Evolutionary conservation across 345 rosid genomes (phyloP).

Genomic region (Punica granatum): DNA sequence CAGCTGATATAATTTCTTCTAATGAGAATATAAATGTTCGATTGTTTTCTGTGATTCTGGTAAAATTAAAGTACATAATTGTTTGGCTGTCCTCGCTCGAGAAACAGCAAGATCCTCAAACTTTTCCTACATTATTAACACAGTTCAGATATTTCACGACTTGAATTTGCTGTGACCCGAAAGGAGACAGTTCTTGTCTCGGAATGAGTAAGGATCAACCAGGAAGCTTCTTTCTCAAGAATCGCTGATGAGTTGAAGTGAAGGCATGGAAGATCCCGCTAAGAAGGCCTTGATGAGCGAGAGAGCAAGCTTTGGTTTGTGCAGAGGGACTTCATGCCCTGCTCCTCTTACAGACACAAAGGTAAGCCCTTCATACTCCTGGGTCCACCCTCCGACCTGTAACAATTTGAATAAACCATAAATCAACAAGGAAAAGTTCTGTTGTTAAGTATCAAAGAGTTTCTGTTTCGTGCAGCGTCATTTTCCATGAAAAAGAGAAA

Average conservation of each 20-base stretch:
- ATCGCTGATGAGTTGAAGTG: constrained; percentile 23
- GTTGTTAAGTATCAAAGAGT: not conserved
- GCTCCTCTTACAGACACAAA: constrained; percentile 90
- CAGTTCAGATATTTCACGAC: not conserved
- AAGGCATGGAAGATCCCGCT: constrained; percentile 53
- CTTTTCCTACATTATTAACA: not conserved
- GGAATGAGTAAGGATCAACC: not conserved
- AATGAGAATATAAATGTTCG: not conserved
- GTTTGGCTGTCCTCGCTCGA: not conserved
- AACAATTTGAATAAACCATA: not conserved
- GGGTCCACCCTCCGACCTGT: constrained; percentile 97
- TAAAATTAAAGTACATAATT: not conserved
- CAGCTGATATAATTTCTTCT: not conserved
- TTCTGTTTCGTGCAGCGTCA: not conserved
- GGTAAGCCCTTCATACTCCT: constrained; percentile 70
- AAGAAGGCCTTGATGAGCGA: constrained; percentile 64
- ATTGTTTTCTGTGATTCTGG: not conserved
- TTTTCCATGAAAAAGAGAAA: not conserved
- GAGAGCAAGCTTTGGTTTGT: constrained; percentile 72
- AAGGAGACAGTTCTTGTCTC: not conserved
- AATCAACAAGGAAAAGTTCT: not conserved
- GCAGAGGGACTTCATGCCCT: constrained; percentile 91
- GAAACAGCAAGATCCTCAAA: not conserved
- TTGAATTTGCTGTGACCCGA: not conserved
- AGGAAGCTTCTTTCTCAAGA: constrained; percentile 14